Conservation (phyloP, 495 filamentous ascomycete species). For the Xylaria castorea region DNA sequence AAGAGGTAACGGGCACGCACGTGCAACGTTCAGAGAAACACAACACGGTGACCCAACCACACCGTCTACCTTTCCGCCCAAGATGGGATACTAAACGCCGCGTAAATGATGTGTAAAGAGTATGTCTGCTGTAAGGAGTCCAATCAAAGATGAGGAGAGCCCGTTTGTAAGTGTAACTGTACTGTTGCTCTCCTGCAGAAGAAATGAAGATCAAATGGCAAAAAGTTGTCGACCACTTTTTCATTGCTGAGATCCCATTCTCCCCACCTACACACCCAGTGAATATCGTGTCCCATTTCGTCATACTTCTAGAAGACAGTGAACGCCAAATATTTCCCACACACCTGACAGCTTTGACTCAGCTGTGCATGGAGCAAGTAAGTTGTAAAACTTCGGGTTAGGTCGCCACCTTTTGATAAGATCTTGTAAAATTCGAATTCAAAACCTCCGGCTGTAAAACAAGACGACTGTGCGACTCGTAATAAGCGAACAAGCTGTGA, state of each 20-base stretch:
- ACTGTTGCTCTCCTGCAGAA: slow-evolving; percentile 15
- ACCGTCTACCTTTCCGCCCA: slow-evolving; percentile 20
- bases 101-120: slow-evolving; percentile 30
- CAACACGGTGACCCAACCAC: slow-evolving; percentile 12
- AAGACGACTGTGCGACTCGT: background rate
- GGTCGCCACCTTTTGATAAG: background rate
- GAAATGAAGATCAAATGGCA: slow-evolving; percentile 25
- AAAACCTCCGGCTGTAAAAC: background rate
- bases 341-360: background rate
- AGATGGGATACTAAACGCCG: slow-evolving; percentile 19
- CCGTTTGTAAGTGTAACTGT: background rate
- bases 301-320: slow-evolving; percentile 25
- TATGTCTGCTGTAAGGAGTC: slow-evolving; percentile 21
- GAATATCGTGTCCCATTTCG: slow-evolving; percentile 29
- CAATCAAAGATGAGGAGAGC: slow-evolving; percentile 10
- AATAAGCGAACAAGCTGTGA: background rate
- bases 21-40: slow-evolving; percentile 10
- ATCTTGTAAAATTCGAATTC: slow-evolving; percentile 15
- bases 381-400: background rate
- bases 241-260: slow-evolving; percentile 21
- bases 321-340: slow-evolving; percentile 27
- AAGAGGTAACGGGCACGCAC: slow-evolving; percentile 4
- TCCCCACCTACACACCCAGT: slow-evolving; percentile 5
- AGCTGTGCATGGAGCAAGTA: background rate
- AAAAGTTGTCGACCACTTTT: slow-evolving; percentile 23